These are phyloP conservation scores for Pleurostoma richardsiae DNA, from an alignment of 2,329 filamentous ascomycete genomes.

Conservation along the genomic window DNA sequence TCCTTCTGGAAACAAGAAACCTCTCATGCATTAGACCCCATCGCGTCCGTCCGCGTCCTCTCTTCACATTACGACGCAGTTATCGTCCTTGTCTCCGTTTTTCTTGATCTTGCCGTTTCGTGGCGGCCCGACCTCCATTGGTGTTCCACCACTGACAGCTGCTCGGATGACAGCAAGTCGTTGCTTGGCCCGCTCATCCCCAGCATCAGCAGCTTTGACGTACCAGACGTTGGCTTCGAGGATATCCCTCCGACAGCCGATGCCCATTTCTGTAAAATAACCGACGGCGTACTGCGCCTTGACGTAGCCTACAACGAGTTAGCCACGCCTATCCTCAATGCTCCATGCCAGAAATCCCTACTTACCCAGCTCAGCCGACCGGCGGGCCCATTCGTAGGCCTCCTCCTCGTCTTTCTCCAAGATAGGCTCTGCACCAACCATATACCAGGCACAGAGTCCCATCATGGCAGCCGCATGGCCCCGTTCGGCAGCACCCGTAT, in stretches of 20 bases:
- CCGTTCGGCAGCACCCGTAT: conserved; percentile 83
- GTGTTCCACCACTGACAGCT: conserved; percentile 60
- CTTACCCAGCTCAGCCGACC: conserved; percentile 80
- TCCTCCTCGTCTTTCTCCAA: conserved; percentile 94
- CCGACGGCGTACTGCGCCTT: conserved; percentile 91
- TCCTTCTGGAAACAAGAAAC: too few relatives aligned
- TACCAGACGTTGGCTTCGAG: conserved; percentile 98
- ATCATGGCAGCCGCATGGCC: conserved; percentile 91
- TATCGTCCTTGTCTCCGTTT: conserved; percentile 39
- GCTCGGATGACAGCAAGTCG: conserved; percentile 81
- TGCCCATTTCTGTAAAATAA: conserved; percentile 98
- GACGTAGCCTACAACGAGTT: conserved; percentile 45
- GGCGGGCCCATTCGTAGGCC: conserved; percentile 91
- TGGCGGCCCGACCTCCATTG: conserved; percentile 52
- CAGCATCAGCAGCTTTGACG: conserved; percentile 87
- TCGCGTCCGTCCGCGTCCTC: not conserved
- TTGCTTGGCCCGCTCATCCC: conserved; percentile 84
- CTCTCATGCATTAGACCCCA: too few relatives aligned
- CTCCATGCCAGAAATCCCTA: conserved; percentile 9
- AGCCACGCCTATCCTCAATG: not conserved
- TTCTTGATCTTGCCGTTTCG: conserved; percentile 48
- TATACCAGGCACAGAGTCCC: conserved; percentile 97
- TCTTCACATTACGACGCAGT: conserved; percentile 54
- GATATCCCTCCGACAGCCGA: conserved; percentile 90
- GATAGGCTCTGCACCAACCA: conserved; percentile 88